A percentile compares a stretch with the other conserved stretches of the same genome.
These are phyloP conservation scores for Kwoniella dendrophila DNA, from an alignment of 768 basidiomycete genomes.

Conservation along the genomic window DNA sequence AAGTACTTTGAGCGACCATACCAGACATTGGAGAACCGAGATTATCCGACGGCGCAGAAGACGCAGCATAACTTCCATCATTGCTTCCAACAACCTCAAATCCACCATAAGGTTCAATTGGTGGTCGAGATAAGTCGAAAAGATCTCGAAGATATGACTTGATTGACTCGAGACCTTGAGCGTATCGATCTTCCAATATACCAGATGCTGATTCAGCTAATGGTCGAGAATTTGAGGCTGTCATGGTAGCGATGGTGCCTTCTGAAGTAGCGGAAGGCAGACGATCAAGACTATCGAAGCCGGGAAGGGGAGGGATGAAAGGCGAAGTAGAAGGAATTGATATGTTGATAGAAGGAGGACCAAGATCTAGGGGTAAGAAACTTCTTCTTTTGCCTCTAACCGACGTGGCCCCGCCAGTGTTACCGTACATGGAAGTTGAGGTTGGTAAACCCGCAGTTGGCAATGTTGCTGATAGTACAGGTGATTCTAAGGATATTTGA, in stretches of 20 bases:
- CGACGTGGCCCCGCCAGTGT: slow-evolving; percentile 16
- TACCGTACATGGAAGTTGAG: slow-evolving; percentile 13
- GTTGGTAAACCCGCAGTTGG: slow-evolving; percentile 25
- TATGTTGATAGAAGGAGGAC: slow-evolving; percentile 65
- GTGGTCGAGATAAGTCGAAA: slow-evolving; percentile 79
- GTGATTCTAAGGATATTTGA: slow-evolving; percentile 6
- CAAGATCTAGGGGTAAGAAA: slow-evolving; percentile 78
- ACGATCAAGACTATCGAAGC: slow-evolving; percentile 15
- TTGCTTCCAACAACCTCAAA: slow-evolving; percentile 34
- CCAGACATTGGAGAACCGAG: slow-evolving; percentile 29
- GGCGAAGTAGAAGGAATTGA: slow-evolving; percentile 67
- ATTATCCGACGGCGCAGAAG: slow-evolving; percentile 16
- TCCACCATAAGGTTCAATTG: slow-evolving; percentile 59
- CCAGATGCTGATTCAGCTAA: slow-evolving; percentile 7
- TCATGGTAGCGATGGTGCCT: slow-evolving; percentile 26
- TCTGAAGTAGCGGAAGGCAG: slow-evolving; percentile 18
- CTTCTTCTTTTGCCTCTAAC: slow-evolving; percentile 75
- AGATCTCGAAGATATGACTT: slow-evolving; percentile 97
- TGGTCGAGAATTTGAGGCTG: slow-evolving; percentile 9
- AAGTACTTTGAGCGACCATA: slow-evolving; percentile 12
- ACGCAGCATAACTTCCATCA: slow-evolving; percentile 21
- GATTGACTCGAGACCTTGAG: slow-evolving; percentile 73
- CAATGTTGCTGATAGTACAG: slow-evolving; percentile 6
- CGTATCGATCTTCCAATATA: slow-evolving; percentile 37
- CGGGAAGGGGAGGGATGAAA: slow-evolving; percentile 60